These are phyloP conservation scores for Trichophyton simii DNA, from an alignment of 2,329 filamentous ascomycete genomes.

Conservation along the genomic window DNA sequence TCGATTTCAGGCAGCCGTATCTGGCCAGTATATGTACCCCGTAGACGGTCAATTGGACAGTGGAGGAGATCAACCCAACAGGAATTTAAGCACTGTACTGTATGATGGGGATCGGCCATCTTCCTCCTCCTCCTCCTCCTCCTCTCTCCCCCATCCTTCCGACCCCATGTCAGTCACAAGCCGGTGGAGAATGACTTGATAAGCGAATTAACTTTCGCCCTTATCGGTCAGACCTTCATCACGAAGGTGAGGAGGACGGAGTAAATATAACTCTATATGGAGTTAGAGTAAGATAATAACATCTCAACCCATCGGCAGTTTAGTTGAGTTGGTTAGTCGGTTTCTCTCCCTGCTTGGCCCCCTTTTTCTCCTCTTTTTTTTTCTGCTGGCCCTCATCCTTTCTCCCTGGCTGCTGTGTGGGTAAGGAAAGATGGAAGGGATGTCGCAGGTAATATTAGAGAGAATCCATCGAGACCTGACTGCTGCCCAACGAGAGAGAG, in stretches of 20 bases:
- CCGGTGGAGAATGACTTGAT: not conserved
- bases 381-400: no score
- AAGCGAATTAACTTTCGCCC: conserved; percentile 1
- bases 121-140: not conserved
- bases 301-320: no score
- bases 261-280: no score
- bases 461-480: not conserved
- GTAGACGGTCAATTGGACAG: no score
- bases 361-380: no score
- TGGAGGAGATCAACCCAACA: no score
- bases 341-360: no score
- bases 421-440: no score
- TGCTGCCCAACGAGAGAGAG: not conserved
- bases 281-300: not conserved
- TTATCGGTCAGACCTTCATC: not conserved
- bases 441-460: no score
- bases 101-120: not conserved
- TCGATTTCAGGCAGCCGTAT: not conserved
- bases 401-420: no score
- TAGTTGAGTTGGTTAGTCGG: no score
- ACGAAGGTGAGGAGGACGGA: not conserved
- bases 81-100: not conserved
- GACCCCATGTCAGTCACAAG: not conserved
- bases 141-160: not conserved
- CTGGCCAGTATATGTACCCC: no score